Conservation (phyloP, 2,329 filamentous ascomycete species). For the Fusarium neocosmosporiellum region DNA sequence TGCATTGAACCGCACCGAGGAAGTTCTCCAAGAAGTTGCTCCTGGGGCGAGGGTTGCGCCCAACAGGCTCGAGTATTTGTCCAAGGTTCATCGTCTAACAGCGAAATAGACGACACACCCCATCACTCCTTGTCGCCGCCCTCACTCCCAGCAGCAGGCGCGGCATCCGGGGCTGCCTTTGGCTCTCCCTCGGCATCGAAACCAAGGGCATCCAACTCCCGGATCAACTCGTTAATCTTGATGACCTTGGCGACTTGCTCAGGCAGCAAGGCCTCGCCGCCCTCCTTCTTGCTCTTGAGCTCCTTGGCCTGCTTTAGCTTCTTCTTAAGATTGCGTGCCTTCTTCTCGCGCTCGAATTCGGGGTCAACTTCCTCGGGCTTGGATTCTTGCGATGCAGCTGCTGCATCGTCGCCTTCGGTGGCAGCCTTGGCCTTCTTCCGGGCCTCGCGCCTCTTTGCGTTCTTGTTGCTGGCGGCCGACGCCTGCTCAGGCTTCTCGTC, state of each 20-base stretch:
- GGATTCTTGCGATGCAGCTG: conserved; percentile 50
- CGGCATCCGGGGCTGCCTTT: conserved; percentile 44
- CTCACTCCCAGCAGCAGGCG: conserved; percentile 5
- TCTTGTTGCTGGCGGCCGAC: conserved; percentile 78
- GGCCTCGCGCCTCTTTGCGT: conserved; percentile 78
- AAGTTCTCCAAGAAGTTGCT: neutral
- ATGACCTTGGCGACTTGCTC: conserved; percentile 98
- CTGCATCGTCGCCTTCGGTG: conserved; percentile 68
- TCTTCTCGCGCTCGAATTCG: conserved; percentile 88
- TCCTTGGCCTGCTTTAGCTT: conserved; percentile 95
- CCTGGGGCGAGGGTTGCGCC: neutral
- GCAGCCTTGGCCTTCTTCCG: conserved; percentile 65
- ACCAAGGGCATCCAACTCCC: conserved; percentile 86
- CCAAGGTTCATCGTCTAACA: neutral
- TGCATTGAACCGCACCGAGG: neutral
- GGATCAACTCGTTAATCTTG: conserved; percentile 92
- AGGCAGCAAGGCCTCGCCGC: conserved; percentile 83
- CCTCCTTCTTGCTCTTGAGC: conserved; percentile 89
- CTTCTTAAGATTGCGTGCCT: conserved; percentile 90
- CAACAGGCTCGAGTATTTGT: neutral
- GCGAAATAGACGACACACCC: neutral
- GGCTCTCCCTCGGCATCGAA: conserved; percentile 82
- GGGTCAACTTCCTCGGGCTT: conserved; percentile 66
- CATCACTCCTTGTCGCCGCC: conserved; percentile 41
- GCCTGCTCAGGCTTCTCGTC: conserved; percentile 60